These are phyloP conservation scores for Arabidopsis lyrata DNA, from an alignment of 441 rosid genomes.

Conservation along the genomic window DNA sequence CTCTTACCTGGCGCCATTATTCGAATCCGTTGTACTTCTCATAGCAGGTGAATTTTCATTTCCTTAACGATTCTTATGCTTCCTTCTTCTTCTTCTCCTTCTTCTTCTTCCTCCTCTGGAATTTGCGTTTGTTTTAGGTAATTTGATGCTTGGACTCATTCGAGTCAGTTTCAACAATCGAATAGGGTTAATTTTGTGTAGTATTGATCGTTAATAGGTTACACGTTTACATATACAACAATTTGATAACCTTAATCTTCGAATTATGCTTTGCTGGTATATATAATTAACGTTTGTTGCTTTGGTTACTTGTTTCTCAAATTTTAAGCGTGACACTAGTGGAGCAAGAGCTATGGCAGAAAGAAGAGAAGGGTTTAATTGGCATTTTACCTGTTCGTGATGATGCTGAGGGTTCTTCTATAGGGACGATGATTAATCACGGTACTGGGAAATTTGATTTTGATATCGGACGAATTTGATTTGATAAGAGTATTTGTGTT, in stretches of 20 bases:
- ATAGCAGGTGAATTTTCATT: constrained; percentile 64
- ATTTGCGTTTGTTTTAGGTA: background rate
- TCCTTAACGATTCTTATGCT: constrained; percentile 9
- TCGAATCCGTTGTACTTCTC: constrained; percentile 97
- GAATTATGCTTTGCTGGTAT: no score
- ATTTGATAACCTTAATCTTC: background rate
- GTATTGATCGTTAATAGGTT: constrained; percentile 1
- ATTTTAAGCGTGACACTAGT: constrained; percentile 86
- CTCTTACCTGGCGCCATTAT: constrained; percentile 97
- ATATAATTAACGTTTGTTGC: background rate
- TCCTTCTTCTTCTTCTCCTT: constrained; percentile 18
- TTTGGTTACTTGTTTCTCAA: constrained; percentile 25
- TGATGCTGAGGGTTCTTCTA: constrained; percentile 63
- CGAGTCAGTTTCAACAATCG: background rate
- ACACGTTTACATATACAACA: background rate
- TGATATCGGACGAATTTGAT: constrained; percentile 1
- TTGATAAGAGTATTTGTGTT: background rate
- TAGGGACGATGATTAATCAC: constrained; percentile 62
- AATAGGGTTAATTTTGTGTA: constrained; percentile 10
- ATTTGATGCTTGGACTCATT: background rate
- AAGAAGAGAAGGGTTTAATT: constrained; percentile 93
- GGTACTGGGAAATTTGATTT: constrained; percentile 45
- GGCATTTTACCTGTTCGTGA: constrained; percentile 96
- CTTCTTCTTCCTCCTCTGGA: constrained; percentile 27
- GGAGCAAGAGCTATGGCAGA: constrained; percentile 99